Evolutionary conservation across 805 yeast species (phyloP).

Genomic region (Grigorovia yakushimaensis): DNA sequence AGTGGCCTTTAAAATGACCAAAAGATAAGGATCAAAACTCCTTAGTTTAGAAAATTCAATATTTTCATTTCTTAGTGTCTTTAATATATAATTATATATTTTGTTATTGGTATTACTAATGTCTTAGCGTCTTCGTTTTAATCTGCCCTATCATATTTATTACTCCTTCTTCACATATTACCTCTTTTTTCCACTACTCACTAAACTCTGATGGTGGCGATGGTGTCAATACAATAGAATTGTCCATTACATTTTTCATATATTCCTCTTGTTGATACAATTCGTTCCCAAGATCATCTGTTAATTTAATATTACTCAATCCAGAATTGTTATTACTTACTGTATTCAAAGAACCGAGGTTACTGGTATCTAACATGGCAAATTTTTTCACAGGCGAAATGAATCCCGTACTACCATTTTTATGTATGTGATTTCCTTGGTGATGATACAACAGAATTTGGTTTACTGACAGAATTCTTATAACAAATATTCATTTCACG

Average conservation of each 20-base stretch:
- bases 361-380: not conserved
- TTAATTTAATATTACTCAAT: not conserved
- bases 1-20: too few relatives aligned
- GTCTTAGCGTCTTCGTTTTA: too few relatives aligned
- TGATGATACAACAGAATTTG: slow-evolving; percentile 9
- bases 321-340: not conserved
- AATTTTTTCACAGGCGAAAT: not conserved
- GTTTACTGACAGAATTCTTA: slow-evolving; percentile 21
- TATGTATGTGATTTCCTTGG: slow-evolving; percentile 15
- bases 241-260: not conserved
- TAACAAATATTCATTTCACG: slow-evolving; percentile 65
- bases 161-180: too few relatives aligned
- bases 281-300: not conserved
- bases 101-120: too few relatives aligned
- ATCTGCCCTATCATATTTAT: too few relatives aligned
- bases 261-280: not conserved
- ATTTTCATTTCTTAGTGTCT: not conserved
- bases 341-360: not conserved
- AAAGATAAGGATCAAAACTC: too few relatives aligned
- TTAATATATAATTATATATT: too few relatives aligned
- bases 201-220: slow-evolving; percentile 9
- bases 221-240: slow-evolving; percentile 8
- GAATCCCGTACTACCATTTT: not conserved
- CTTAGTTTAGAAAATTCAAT: too few relatives aligned
- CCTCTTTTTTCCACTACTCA: slow-evolving; percentile 14